A percentile compares a stretch with the other conserved stretches of the same genome.
Conservation (phyloP, 495 filamentous ascomycete species). For the Rhizodiscina lignyota region DNA sequence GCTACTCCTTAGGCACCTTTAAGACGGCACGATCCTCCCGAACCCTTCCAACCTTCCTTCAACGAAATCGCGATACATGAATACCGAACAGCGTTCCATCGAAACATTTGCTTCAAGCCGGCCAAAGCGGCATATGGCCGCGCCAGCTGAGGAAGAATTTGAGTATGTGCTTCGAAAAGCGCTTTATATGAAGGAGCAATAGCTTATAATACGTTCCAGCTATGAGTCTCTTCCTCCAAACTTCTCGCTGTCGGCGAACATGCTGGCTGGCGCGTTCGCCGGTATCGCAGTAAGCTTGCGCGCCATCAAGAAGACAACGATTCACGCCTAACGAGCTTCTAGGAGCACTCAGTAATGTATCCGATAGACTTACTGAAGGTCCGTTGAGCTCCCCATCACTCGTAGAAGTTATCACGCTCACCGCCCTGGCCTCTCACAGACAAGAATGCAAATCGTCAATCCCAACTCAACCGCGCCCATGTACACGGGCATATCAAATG, state of each 20-base stretch:
- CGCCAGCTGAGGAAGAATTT: neutral
- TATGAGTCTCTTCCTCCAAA: constrained; percentile 59
- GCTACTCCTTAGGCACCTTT: too few relatives aligned
- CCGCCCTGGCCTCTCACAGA: constrained; percentile 36
- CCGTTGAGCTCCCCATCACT: constrained; percentile 16
- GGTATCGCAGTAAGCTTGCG: constrained; percentile 63
- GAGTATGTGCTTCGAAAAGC: too few relatives aligned
- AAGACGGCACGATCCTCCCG: too few relatives aligned
- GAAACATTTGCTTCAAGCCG: too few relatives aligned
- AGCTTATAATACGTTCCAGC: constrained; percentile 15
- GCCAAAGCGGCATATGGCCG: neutral
- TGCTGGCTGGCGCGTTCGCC: constrained; percentile 89
- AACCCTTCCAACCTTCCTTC: too few relatives aligned
- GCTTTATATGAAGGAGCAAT: neutral
- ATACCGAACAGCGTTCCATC: too few relatives aligned
- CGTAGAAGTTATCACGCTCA: constrained; percentile 6
- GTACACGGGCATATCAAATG: constrained; percentile 83
- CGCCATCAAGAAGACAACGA: neutral
- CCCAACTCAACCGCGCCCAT: constrained; percentile 59
- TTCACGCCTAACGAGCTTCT: constrained; percentile 3
- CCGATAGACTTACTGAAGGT: constrained; percentile 97
- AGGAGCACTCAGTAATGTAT: constrained; percentile 93
- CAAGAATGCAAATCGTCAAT: constrained; percentile 91
- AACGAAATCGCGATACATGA: too few relatives aligned
- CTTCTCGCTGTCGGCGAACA: constrained; percentile 55